These are phyloP conservation scores for Trichoderma atroviride DNA, from an alignment of 2,329 filamentous ascomycete genomes.

Conservation along the genomic window DNA sequence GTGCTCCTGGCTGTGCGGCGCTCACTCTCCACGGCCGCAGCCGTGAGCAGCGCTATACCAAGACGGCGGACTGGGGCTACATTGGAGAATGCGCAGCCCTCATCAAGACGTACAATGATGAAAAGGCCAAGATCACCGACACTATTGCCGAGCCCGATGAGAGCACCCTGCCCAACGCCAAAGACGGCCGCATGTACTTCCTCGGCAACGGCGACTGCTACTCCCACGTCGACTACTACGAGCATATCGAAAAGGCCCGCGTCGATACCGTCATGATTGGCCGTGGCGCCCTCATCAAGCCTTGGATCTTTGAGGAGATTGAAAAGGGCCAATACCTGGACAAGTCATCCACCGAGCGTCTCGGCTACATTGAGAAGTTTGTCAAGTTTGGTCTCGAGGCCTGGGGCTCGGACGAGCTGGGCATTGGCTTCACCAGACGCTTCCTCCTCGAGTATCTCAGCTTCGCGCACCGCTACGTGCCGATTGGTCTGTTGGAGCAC, in stretches of 20 bases:
- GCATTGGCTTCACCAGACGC: constrained; percentile 83
- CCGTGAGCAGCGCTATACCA: constrained; percentile 91
- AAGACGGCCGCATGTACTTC: constrained; percentile 78
- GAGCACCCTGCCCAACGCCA: constrained; percentile 68
- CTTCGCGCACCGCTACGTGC: constrained; percentile 90
- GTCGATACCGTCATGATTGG: constrained; percentile 97
- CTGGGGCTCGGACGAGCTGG: constrained; percentile 95
- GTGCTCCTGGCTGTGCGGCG: constrained; percentile 85
- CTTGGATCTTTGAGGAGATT: constrained; percentile 98
- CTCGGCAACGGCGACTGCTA: constrained; percentile 96
- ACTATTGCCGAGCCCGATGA: constrained; percentile 77
- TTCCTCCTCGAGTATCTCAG: constrained; percentile 96
- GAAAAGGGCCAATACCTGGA: constrained; percentile 89
- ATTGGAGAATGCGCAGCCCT: constrained; percentile 87
- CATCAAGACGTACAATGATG: constrained; percentile 76
- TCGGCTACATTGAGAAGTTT: constrained; percentile 86
- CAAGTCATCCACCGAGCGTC: constrained; percentile 85
- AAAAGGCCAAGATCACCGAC: constrained; percentile 68
- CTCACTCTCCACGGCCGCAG: constrained; percentile 93
- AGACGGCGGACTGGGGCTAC: constrained; percentile 90
- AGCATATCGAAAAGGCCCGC: constrained; percentile 72
- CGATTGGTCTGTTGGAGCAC: constrained; percentile 83
- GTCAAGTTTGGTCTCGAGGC: constrained; percentile 86
- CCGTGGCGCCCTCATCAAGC: constrained; percentile 95
- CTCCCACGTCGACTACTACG: constrained; percentile 85